Percentiles rank a stretch among this genome's conserved stretches.
phyloP scores from a whole-genome alignment of 139 green algal species.

The Chlamydomonas applanata region DNA sequence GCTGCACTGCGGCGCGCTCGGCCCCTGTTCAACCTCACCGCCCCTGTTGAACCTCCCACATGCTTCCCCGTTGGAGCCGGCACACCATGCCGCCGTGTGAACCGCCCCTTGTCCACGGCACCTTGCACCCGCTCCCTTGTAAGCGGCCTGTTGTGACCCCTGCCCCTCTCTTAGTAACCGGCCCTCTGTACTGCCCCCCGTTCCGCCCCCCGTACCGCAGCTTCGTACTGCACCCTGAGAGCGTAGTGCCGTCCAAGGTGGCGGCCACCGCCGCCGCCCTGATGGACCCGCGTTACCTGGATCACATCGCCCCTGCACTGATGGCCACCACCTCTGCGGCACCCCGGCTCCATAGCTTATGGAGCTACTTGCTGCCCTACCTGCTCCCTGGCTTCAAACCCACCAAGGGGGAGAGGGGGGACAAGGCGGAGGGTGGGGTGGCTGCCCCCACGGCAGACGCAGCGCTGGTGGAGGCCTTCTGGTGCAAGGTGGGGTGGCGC shows the following conservation, averaged over 20 bases:
- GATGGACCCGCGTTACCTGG: constrained; percentile 48
- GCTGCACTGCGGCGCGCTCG: no score
- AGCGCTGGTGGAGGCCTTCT: constrained; percentile 53
- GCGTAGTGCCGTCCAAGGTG: background rate
- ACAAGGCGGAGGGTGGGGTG: background rate
- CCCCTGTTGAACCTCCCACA: no score
- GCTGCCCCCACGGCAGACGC: background rate
- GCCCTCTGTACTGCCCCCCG: no score
- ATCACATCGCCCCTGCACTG: constrained; percentile 37
- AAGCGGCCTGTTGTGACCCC: no score
- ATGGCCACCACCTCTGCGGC: constrained; percentile 36
- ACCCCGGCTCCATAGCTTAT: constrained; percentile 69
- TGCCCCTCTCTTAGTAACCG: no score
- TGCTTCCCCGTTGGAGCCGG: no score
- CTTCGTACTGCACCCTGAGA: constrained; percentile 7
- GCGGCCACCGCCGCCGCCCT: constrained; percentile 40
- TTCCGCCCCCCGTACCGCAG: no score
- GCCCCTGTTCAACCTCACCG: no score
- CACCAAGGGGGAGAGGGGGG: background rate
- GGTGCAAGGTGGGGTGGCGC: constrained; percentile 49
- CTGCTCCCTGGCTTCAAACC: constrained; percentile 63
- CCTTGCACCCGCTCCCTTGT: no score
- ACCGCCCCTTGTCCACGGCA: no score
- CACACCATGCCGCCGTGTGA: no score
- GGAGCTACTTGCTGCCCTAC: constrained; percentile 65